Evolutionary conservation across 805 yeast species (phyloP).

Genomic region (Starmerella asiatica): DNA sequence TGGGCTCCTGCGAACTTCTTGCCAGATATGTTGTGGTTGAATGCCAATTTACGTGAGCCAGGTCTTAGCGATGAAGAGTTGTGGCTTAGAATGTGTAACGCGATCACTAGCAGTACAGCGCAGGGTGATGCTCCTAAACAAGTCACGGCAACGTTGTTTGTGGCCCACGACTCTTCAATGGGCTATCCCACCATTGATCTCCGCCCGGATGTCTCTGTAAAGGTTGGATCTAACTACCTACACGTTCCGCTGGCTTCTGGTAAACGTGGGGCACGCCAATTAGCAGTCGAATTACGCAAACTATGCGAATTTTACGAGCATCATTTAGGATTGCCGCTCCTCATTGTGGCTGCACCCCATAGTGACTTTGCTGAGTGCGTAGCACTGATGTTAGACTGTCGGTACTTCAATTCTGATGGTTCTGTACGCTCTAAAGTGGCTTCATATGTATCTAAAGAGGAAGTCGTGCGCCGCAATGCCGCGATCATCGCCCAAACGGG

Average conservation of each 20-base stretch:
- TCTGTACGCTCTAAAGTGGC: slow-evolving; percentile 16
- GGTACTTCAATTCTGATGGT: slow-evolving; percentile 36
- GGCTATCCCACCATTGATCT: slow-evolving; percentile 14
- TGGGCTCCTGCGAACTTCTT: slow-evolving; percentile 50
- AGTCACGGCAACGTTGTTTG: background rate
- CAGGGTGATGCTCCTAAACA: background rate
- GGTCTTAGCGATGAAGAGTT: slow-evolving; percentile 26
- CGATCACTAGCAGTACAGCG: background rate
- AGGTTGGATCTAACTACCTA: background rate
- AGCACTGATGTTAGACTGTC: slow-evolving; percentile 39
- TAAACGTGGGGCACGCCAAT: slow-evolving; percentile 54
- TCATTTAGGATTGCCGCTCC: slow-evolving; percentile 12
- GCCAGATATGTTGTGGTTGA: slow-evolving; percentile 46
- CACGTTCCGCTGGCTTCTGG: slow-evolving; percentile 22
- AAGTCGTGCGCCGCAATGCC: slow-evolving; percentile 44
- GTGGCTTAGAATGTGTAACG: slow-evolving; percentile 8
- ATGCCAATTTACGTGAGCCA: slow-evolving; percentile 26
- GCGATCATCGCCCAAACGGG: slow-evolving; percentile 35
- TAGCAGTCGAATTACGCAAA: slow-evolving; percentile 37
- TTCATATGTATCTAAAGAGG: slow-evolving; percentile 34
- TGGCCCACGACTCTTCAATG: background rate
- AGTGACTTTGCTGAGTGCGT: slow-evolving; percentile 55
- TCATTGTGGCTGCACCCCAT: slow-evolving; percentile 51
- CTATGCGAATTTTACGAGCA: slow-evolving; percentile 28
- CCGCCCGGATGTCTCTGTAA: slow-evolving; percentile 1